These are phyloP conservation scores for Cenococcum geophilum DNA, from an alignment of 495 filamentous ascomycete species.

Conservation along the genomic window DNA sequence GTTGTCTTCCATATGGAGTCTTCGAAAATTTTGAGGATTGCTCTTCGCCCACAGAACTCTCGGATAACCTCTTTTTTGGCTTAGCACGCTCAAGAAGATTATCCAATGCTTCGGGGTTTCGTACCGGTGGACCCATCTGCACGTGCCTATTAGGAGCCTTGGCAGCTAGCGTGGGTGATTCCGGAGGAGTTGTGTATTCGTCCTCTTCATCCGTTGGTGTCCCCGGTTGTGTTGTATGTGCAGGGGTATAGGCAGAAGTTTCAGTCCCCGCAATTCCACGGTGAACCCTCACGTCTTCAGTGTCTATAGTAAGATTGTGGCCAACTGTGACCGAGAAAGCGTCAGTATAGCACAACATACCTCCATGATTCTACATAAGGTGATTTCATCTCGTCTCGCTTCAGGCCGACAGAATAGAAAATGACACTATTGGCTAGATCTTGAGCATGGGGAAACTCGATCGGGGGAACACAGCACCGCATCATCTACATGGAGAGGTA, in stretches of 20 bases:
- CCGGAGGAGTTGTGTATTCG: slow-evolving; percentile 2
- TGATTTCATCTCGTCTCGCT: not conserved
- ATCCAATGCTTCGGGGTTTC: not conserved
- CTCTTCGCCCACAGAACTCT: slow-evolving; percentile 5
- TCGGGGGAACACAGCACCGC: no score
- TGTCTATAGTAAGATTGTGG: not conserved
- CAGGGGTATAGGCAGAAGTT: not conserved
- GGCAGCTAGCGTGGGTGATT: not conserved
- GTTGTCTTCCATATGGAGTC: slow-evolving; percentile 13
- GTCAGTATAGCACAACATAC: not conserved
- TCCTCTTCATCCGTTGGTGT: slow-evolving; percentile 6
- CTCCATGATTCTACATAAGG: no score
- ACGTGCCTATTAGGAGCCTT: not conserved
- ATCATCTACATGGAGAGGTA: no score
- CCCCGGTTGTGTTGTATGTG: not conserved
- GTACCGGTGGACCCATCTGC: not conserved
- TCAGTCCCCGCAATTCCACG: not conserved
- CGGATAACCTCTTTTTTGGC: slow-evolving; percentile 13
- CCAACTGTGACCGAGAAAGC: not conserved
- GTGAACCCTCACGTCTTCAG: not conserved
- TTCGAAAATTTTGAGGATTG: slow-evolving; percentile 18
- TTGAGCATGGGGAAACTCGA: no score
- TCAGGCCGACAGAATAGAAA: not conserved
- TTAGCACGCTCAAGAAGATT: not conserved
- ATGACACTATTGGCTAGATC: no score